Percentiles rank a stretch among this genome's conserved stretches.
phyloP scores from a whole-genome alignment of 176 grass and related monocot genomes.

The Hsuehochloa calcarea region DNA sequence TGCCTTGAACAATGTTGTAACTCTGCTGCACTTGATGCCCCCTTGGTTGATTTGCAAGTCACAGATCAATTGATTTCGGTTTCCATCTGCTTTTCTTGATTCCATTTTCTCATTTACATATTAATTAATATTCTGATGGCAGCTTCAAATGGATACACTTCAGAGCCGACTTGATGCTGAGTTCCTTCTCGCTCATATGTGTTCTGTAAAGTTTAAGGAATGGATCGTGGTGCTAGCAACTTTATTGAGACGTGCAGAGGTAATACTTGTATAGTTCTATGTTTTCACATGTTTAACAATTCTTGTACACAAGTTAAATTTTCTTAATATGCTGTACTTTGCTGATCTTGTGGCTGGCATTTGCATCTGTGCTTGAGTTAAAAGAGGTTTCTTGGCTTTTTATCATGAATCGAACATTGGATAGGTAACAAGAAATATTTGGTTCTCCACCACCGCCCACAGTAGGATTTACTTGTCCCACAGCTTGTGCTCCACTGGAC shows the following conservation, averaged over 20 bases:
- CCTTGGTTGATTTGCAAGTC: not conserved
- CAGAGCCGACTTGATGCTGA: conserved; percentile 97
- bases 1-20: not conserved
- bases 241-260: conserved; percentile 85
- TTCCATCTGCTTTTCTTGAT: not conserved
- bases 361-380: not conserved
- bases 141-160: conserved; percentile 96
- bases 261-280: conserved; percentile 32
- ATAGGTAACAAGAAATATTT: not conserved
- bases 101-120: conserved; percentile 13
- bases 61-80: not conserved
- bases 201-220: conserved; percentile 99
- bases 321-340: not conserved
- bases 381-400: not conserved
- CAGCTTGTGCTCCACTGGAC: not conserved
- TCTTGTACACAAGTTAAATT: not conserved
- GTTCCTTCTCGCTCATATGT: conserved; percentile 98
- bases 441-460: not conserved
- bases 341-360: not conserved
- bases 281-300: conserved; percentile 13
- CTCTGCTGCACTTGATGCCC: not conserved
- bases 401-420: not conserved
- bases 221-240: conserved; percentile 97
- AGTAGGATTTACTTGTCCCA: not conserved
- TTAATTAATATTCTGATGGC: conserved; percentile 21